Percentiles rank a stretch among this genome's conserved stretches.
Evolutionary conservation across 1,284 basidiomycete genomes (phyloP).

Genomic region (Ceratobasidium sp.): DNA sequence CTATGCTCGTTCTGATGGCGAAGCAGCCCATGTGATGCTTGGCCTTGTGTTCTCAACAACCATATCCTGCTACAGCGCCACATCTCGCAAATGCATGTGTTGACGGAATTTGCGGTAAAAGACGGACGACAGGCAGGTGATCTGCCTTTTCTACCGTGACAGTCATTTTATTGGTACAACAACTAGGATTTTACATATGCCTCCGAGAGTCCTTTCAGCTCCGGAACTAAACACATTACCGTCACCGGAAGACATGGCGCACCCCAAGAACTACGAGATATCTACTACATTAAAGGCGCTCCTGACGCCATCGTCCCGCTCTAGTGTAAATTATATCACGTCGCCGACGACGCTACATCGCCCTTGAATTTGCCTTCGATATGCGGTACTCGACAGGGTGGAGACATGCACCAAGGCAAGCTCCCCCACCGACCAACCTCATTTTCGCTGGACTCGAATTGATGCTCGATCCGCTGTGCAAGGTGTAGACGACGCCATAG

Average conservation of each 20-base stretch:
- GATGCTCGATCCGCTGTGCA: slow-evolving; percentile 93
- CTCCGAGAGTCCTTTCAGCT: slow-evolving; percentile 89
- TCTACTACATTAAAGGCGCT: slow-evolving; percentile 92
- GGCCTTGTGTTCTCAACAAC: too few relatives aligned
- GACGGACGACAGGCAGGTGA: slow-evolving; percentile 72
- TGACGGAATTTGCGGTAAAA: slow-evolving; percentile 71
- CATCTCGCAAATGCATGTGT: too few relatives aligned
- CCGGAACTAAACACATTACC: slow-evolving; percentile 93
- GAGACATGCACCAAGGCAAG: slow-evolving; percentile 77
- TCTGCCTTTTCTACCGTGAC: neutral
- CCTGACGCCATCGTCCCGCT: slow-evolving; percentile 87
- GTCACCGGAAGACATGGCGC: slow-evolving; percentile 73
- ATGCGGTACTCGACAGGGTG: slow-evolving; percentile 75
- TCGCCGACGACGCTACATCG: slow-evolving; percentile 85
- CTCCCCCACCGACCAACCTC: slow-evolving; percentile 62
- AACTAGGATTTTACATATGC: slow-evolving; percentile 71
- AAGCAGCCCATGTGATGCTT: too few relatives aligned
- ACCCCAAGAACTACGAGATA: slow-evolving; percentile 65
- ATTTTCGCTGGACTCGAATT: slow-evolving; percentile 94
- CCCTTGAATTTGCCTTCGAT: slow-evolving; percentile 75
- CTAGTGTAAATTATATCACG: slow-evolving; percentile 89
- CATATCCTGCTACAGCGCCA: too few relatives aligned
- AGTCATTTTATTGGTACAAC: slow-evolving; percentile 8
- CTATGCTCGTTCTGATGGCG: too few relatives aligned
- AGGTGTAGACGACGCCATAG: slow-evolving; percentile 91